Base-by-base conservation (phyloP, 164 flowering plant genomes). In the Umbilicus rupestris region DNA sequence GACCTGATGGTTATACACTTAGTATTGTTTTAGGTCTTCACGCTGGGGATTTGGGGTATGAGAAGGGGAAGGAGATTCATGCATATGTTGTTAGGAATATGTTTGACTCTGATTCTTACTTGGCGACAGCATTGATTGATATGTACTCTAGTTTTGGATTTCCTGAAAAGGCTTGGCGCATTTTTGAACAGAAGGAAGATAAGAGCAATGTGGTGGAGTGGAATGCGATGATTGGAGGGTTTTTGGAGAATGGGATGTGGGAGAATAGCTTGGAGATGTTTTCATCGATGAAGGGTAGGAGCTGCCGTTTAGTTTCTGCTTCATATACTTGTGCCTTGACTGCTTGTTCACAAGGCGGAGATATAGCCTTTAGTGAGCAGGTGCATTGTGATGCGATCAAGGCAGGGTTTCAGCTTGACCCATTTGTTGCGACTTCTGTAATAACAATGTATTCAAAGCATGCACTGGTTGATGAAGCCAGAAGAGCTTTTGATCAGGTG, bases 181-280 rank as follows among this genome's bases (percentile, higher is more conserved):
- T 80, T 52, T 86, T 86, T 71, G 73, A 74, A 37, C 63, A 52
- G 58, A 65, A 76, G 66, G 75, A 67, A 42, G 76, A 80, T 71
- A 83, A 73, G 73, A 58, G 67, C 57, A 82, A 75, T 67, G 66
- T 69, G 46, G 84, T 78, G 10, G 52, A 62, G 5, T 84, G 90
- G 89, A 88, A 86, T 77, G 80, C 80, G n/a, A 74, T 86, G 84
- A 82, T 88, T 52, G 59, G 76, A 7, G 84, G 87, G 20, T 81
- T 83, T 62, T 73, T 72, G 42, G 78, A 76, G 55, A 81, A 81
- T 71, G 85, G 84, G 8, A 33, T 73, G 50, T 83, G 84, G 86
- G 75, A 73, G 57, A 57, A 70, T 31, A 75, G 87, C 66, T 74
- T 86, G 75, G 79, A 78, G 24, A 63, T 81, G 39, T 88, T 80